Evolutionary conservation across 2,329 filamentous ascomycete species (phyloP), one percentile per base, ranked within the genome.

Genomic region (Diplocarpon mali): DNA sequence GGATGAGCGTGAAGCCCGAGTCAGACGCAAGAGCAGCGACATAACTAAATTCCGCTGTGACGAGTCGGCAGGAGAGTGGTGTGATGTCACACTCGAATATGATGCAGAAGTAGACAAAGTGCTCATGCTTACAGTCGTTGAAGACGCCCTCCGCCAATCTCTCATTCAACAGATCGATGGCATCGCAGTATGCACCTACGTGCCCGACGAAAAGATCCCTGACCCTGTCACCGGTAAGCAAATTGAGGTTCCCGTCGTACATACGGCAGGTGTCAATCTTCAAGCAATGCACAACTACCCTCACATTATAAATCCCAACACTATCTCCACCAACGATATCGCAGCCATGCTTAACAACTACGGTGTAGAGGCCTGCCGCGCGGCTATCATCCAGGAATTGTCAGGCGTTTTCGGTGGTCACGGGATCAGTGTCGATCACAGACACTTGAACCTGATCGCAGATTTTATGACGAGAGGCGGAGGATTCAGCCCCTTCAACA

Each of bases 401-500:
- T 76, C 79, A 44, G 76, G 74, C 35, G 90, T 98, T 51, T 98
- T 98, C 72, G 73, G 75, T 40, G 81, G 83, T 60, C 90, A 98
- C 77, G 85, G 85, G 60, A 98, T 98, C 69, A 76, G 73, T 48
- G 92, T 98, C 42, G 89, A 98, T 63, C 80, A 83, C 53, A 80
- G 92, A 42, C 93, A 98, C 68, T 68, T 98, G 54, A 95, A 92
- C 66, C 74, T 98, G 54, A 96, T 98, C 57, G 90, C 85, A 38
- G 92, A 98, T 64, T 87, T 87, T 64, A 98, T 98, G 92, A 98
- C 92, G n/a, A 77, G 90, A 42, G 82, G 80, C 48, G 92, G 92
- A 53, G 80, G 78, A 1, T 98, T 93, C 68, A 84, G 80, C 38
- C 82, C 92, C 1, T 98, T 98, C 69, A 95, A 86, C 66, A 83